These are phyloP conservation scores for Xylaria bambusicola DNA, from an alignment of 495 filamentous ascomycete species.

Conservation along the genomic window DNA sequence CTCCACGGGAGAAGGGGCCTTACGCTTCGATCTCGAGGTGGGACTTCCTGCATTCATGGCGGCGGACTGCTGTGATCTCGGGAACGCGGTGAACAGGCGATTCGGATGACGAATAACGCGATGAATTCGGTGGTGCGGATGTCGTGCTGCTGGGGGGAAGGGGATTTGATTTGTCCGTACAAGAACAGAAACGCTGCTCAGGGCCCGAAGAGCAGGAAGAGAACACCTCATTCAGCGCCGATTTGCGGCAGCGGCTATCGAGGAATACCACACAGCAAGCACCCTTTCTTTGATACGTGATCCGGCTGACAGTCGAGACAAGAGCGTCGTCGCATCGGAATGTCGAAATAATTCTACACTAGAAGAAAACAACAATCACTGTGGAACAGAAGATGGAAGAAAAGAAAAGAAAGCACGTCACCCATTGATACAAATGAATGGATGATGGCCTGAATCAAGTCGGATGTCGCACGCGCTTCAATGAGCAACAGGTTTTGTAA, in stretches of 20 bases:
- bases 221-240: constrained; percentile 17
- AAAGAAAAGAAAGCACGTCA: background rate
- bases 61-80: background rate
- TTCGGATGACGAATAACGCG: background rate
- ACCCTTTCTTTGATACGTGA: background rate
- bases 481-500: background rate
- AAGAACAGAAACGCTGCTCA: constrained; percentile 6
- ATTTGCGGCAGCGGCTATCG: constrained; percentile 6
- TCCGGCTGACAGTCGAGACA: background rate
- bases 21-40: constrained; percentile 50
- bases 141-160: background rate
- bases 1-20: constrained; percentile 41
- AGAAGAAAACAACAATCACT: background rate
- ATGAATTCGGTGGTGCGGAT: background rate
- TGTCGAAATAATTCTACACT: background rate
- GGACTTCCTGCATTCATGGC: constrained; percentile 43
- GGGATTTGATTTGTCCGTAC: background rate
- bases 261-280: constrained; percentile 4
- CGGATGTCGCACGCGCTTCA: background rate
- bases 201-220: constrained; percentile 12
- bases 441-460: background rate
- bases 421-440: background rate
- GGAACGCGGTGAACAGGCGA: constrained; percentile 1
- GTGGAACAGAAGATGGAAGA: no score
- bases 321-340: constrained; percentile 1